phyloP scores from a whole-genome alignment of 2,329 filamentous ascomycete species.

The Sporothrix humicola region DNA sequence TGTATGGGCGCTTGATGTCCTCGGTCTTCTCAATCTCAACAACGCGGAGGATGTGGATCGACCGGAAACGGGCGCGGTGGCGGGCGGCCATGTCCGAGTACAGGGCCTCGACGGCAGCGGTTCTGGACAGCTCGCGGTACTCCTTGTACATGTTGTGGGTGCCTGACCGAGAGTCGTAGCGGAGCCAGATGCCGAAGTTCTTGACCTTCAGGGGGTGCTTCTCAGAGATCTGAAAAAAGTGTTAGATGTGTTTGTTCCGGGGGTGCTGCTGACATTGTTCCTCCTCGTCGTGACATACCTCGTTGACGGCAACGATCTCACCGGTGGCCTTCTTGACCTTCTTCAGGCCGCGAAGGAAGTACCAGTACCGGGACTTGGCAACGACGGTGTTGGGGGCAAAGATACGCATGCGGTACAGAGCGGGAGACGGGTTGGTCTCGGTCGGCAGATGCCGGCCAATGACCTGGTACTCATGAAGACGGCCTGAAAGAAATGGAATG shows the following conservation, averaged over 20 bases:
- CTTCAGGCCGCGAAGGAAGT: constrained; percentile 98
- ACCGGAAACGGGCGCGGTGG: constrained; percentile 97
- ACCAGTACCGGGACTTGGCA: constrained; percentile 99
- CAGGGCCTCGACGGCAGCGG: constrained; percentile 92
- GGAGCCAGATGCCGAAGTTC: constrained; percentile 99
- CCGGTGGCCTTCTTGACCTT: constrained; percentile 99
- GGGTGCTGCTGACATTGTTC: neutral
- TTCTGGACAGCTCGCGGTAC: constrained; percentile 98
- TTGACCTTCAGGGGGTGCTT: constrained; percentile 99
- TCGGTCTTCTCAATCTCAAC: constrained; percentile 95
- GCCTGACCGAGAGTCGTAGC: constrained; percentile 99
- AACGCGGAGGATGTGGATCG: constrained; percentile 94
- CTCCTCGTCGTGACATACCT: constrained; percentile 63
- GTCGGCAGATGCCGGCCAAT: constrained; percentile 99
- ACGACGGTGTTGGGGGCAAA: constrained; percentile 98
- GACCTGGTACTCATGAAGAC: constrained; percentile 99
- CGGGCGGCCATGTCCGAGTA: constrained; percentile 99
- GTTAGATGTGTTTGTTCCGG: constrained; percentile 6
- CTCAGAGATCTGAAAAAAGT: constrained; percentile 78
- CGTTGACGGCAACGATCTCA: constrained; percentile 97
- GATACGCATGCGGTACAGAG: constrained; percentile 99
- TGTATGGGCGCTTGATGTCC: constrained; percentile 97
- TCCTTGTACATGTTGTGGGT: constrained; percentile 99
- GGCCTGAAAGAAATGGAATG: constrained; percentile 66
- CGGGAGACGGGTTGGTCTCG: constrained; percentile 94